Evolutionary conservation across 2,329 filamentous ascomycete species (phyloP).

Genomic region (Colletotrichum karsti): DNA sequence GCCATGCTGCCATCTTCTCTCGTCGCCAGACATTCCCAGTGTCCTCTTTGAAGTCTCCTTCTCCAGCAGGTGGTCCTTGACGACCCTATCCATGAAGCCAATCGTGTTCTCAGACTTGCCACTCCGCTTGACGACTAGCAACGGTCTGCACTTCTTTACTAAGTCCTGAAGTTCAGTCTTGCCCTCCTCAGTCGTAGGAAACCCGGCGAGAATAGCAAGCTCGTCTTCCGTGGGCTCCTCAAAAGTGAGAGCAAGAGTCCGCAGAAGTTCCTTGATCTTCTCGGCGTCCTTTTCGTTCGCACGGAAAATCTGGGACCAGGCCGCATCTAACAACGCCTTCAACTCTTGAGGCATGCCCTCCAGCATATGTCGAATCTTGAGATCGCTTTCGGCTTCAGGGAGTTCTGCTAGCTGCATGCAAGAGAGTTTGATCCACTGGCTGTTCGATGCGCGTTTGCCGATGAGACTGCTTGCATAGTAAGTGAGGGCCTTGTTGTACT

Average conservation of each 20-base stretch:
- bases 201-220: slow-evolving; percentile 45
- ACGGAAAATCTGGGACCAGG: slow-evolving; percentile 47
- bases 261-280: slow-evolving; percentile 51
- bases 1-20: slow-evolving; percentile 50
- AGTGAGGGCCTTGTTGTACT: slow-evolving; percentile 50
- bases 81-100: slow-evolving; percentile 42
- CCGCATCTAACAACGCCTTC: slow-evolving; percentile 42
- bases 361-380: slow-evolving; percentile 46
- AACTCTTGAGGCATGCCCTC: slow-evolving; percentile 50
- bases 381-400: slow-evolving; percentile 44
- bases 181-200: slow-evolving; percentile 40
- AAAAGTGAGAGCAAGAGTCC: slow-evolving; percentile 49
- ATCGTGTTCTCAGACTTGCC: slow-evolving; percentile 24
- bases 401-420: slow-evolving; percentile 50
- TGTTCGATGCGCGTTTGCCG: slow-evolving; percentile 50
- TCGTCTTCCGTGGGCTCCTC: slow-evolving; percentile 49
- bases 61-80: slow-evolving; percentile 49
- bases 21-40: slow-evolving; percentile 46
- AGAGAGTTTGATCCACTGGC: slow-evolving; percentile 53
- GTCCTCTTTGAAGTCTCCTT: slow-evolving; percentile 37
- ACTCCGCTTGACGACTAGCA: slow-evolving; percentile 31
- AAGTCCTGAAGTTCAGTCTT: slow-evolving; percentile 42
- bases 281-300: slow-evolving; percentile 40
- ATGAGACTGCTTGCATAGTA: slow-evolving; percentile 52
- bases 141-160: slow-evolving; percentile 47